Base-by-base conservation (phyloP, 345 rosid species). In the Aquilaria yunnanensis region DNA sequence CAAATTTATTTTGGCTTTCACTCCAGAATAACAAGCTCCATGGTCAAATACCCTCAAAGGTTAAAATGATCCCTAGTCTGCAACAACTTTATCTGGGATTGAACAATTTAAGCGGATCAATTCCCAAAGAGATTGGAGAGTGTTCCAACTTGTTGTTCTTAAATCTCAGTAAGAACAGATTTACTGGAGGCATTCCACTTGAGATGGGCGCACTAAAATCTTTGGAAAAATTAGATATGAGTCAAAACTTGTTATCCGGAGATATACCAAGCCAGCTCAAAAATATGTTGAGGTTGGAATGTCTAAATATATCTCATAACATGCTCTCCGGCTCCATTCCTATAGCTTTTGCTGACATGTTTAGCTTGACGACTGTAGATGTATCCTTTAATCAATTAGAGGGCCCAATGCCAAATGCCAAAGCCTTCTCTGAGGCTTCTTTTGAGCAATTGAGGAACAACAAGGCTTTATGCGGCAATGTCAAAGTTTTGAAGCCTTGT, bases 171-270 rank as follows among this genome's bases (percentile, higher is more conserved):
- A 43, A 2, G n/a, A 72, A 72, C 43, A 50, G 45, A 47, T 72
- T 51, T 5, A 11, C 5, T 58, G n/a, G 5, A 37, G 14, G 12
- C 23, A 61, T 72, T 51, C 71, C 75, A 0, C 30, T 14, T 4
- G 67, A 62, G 29, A 23, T 72, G 3, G 54, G 70, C 2, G 51
- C 34, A 7, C 48, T 66, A 11, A 13, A 2, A 14, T 61, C 62
- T 2, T 53, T 72, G 13, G 48, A 62, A 43, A 23, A 56, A 67
- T 48, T 3, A 54, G 81, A 82, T 72, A 62, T 82, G 54, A 79
- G 86, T 64, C 29, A 57, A 10, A 70, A 74, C 33, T 12, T 12
- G 8, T 34, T 73, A 10, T 37, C 56, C 1, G 78, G 63, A 23
- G 60, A 55, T 37, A 68, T 73, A 30, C 77, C 77, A 6, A 2